Evolutionary conservation across 1,284 basidiomycete species (phyloP).

Genomic region (Ganoderma leucocontextum): DNA sequence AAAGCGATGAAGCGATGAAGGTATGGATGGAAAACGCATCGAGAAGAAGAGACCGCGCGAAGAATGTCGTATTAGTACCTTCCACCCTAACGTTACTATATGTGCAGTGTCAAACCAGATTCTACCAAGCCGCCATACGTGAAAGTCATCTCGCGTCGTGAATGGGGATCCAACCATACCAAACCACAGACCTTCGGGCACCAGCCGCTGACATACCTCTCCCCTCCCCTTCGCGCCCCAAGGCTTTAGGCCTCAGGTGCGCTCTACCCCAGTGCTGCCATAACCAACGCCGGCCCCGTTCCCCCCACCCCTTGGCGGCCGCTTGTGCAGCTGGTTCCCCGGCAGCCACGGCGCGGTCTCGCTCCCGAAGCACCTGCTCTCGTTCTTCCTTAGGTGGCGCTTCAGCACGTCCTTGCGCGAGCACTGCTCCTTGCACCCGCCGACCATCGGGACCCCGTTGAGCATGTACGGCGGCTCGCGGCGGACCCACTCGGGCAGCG

Average conservation of each 20-base stretch:
- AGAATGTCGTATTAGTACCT: background rate
- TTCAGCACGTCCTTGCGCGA: slow-evolving; percentile 36
- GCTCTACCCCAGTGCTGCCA: background rate
- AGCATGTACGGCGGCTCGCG: slow-evolving; percentile 13
- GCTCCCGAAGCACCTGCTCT: slow-evolving; percentile 15
- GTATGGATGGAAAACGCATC: background rate
- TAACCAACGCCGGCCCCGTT: background rate
- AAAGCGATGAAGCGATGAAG: background rate
- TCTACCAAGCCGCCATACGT: background rate
- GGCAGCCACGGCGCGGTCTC: slow-evolving; percentile 9
- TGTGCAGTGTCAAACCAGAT: background rate
- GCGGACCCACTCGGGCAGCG: slow-evolving; percentile 2
- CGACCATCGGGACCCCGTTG: slow-evolving; percentile 26
- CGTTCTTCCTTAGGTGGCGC: slow-evolving; percentile 32
- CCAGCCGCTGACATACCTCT: background rate
- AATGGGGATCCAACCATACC: no score
- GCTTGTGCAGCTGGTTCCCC: slow-evolving; percentile 2
- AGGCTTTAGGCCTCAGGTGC: background rate
- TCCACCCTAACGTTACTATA: background rate
- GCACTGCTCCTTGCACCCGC: slow-evolving; percentile 35
- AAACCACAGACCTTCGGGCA: background rate
- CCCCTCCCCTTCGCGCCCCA: background rate
- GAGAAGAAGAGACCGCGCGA: background rate
- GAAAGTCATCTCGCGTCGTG: no score
- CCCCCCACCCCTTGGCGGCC: background rate